Evolutionary conservation across 2,329 filamentous ascomycete species (phyloP).

Genomic region (Hymenoscyphus occultus): DNA sequence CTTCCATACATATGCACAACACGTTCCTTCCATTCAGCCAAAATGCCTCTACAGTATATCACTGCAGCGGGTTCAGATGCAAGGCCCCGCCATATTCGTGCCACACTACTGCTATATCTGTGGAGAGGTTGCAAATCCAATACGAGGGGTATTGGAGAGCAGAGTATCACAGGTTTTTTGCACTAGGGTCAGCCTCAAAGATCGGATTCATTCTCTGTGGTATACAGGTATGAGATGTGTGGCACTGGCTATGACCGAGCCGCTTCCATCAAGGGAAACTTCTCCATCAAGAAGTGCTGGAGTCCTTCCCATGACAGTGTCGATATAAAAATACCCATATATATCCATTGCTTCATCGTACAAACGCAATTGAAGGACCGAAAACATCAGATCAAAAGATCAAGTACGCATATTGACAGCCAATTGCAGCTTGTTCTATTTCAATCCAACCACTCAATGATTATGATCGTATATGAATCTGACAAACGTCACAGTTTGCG

Average conservation of each 20-base stretch:
- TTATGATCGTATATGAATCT: not conserved
- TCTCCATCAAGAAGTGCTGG: not conserved
- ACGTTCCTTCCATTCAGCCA: not conserved
- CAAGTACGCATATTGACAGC: not conserved
- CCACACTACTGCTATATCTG: not conserved
- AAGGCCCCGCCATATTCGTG: not conserved
- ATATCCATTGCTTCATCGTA: no score
- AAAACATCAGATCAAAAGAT: not conserved
- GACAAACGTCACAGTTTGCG: not conserved
- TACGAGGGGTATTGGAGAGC: not conserved
- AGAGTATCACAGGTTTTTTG: not conserved
- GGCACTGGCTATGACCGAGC: not conserved
- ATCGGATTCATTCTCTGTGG: not conserved
- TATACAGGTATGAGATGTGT: not conserved
- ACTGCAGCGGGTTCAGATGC: not conserved
- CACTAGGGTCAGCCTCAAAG: not conserved
- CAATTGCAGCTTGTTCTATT: not conserved
- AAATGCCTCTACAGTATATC: not conserved
- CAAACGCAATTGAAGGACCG: not conserved
- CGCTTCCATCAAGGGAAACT: not conserved
- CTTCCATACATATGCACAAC: slow-evolving; percentile 4
- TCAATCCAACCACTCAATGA: not conserved
- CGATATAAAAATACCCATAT: not conserved
- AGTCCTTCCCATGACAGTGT: not conserved
- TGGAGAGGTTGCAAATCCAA: slow-evolving; percentile 1